A percentile compares a stretch with the other conserved stretches of the same genome.
Conservation (phyloP, 345 rosid species). For the Eutrema yunnanense region DNA sequence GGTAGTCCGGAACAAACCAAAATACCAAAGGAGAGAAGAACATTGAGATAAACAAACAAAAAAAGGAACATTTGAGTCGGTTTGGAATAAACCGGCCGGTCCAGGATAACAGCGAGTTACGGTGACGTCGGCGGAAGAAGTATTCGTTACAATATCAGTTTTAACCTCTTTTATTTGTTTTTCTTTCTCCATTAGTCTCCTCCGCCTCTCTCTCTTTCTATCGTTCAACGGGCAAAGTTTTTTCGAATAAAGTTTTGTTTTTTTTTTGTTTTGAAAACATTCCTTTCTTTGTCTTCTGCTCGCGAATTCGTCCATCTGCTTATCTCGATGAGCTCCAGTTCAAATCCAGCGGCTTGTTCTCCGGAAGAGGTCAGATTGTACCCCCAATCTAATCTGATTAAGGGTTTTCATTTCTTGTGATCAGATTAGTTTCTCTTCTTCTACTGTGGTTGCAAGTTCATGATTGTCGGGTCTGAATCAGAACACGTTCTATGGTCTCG, state of each 20-base stretch:
- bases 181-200: neutral
- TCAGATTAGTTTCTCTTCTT: constrained; percentile 7
- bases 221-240: constrained; percentile 73
- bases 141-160: constrained; percentile 47
- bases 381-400: neutral
- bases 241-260: constrained; percentile 42
- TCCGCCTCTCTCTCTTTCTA: constrained; percentile 8
- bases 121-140: constrained; percentile 48
- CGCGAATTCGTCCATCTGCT: neutral
- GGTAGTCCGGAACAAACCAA: no score
- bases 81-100: neutral
- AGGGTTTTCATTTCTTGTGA: constrained; percentile 18
- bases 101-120: neutral
- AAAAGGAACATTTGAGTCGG: neutral
- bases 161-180: neutral
- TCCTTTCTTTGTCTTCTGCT: constrained; percentile 1
- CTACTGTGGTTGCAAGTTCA: constrained; percentile 12
- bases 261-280: neutral
- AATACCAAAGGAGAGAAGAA: neutral
- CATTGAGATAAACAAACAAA: neutral
- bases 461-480: neutral
- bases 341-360: constrained; percentile 49
- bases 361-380: constrained; percentile 36
- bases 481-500: neutral
- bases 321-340: constrained; percentile 39